Evolutionary conservation across 768 basidiomycete genomes (phyloP).

Genomic region (Hirschioporus abietinus): DNA sequence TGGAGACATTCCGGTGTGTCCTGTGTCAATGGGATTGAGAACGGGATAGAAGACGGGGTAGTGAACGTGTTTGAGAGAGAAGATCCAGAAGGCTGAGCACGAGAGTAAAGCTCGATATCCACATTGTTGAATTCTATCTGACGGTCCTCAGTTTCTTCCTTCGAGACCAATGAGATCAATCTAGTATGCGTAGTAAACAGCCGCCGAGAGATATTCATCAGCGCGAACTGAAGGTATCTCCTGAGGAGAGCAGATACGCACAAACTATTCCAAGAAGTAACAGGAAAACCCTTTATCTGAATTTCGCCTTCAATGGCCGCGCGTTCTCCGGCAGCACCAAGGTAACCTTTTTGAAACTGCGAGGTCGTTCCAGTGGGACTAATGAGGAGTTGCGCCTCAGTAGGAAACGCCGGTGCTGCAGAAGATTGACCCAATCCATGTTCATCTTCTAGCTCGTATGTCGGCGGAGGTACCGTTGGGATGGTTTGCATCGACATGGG

Average conservation of each 20-base stretch:
- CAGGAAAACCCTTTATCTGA: constrained; percentile 68
- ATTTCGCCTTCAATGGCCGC: constrained; percentile 86
- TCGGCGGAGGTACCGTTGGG: constrained; percentile 66
- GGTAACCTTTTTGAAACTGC: constrained; percentile 80
- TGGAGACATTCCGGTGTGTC: constrained; percentile 84
- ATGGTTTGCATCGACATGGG: constrained; percentile 1
- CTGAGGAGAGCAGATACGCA: constrained; percentile 37
- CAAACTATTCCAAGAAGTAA: constrained; percentile 61
- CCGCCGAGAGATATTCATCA: constrained; percentile 14
- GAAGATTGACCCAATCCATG: constrained; percentile 47
- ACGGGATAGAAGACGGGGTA: constrained; percentile 65
- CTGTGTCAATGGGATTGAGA: constrained; percentile 70
- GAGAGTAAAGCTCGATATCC: constrained; percentile 51
- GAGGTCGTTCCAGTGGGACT: constrained; percentile 63
- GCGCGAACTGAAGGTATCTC: constrained; percentile 11
- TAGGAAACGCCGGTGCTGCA: constrained; percentile 15
- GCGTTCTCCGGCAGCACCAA: constrained; percentile 78
- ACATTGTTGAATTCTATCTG: constrained; percentile 63
- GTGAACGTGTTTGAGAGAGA: constrained; percentile 16
- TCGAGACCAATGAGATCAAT: constrained; percentile 58
- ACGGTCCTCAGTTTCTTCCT: constrained; percentile 55
- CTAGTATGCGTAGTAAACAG: constrained; percentile 29
- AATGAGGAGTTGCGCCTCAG: constrained; percentile 64
- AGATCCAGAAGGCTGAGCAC: constrained; percentile 27
- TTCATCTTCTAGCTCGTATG: constrained; percentile 60